A percentile compares a stretch with the other conserved stretches of the same genome.
phyloP scores from a whole-genome alignment of 2,329 filamentous ascomycete genomes.

The Aspergillus sp. region DNA sequence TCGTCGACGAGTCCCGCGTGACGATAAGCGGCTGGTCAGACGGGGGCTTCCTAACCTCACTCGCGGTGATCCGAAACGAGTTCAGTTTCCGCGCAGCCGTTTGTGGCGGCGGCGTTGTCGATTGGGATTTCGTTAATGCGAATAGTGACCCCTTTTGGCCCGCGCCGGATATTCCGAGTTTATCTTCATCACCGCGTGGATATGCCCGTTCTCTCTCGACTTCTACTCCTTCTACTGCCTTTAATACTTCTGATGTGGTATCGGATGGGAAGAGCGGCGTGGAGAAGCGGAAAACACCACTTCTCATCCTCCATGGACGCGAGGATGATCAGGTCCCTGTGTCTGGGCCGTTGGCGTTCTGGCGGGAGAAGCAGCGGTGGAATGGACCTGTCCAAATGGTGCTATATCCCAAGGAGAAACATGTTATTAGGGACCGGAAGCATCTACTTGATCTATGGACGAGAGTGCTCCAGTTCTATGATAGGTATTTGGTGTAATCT shows the following conservation, averaged over 20 bases:
- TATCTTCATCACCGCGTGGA: neutral
- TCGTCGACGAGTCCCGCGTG: slow-evolving; percentile 3
- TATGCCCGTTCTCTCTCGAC: too few species aligned
- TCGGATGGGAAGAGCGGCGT: neutral
- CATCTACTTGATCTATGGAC: slow-evolving; percentile 6
- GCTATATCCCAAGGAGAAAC: neutral
- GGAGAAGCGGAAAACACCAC: neutral
- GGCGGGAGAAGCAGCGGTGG: slow-evolving; percentile 2
- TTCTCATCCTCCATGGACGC: slow-evolving; percentile 1
- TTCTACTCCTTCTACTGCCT: neutral
- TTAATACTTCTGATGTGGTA: neutral
- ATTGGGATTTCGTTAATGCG: neutral
- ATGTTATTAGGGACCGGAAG: slow-evolving; percentile 1
- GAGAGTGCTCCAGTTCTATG: slow-evolving; percentile 1
- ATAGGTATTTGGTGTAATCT: neutral
- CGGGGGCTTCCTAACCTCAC: neutral
- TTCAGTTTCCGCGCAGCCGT: slow-evolving; percentile 2
- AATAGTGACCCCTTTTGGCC: slow-evolving; percentile 2
- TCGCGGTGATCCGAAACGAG: slow-evolving; percentile 5
- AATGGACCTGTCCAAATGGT: slow-evolving; percentile 8
- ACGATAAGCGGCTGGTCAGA: slow-evolving; percentile 5
- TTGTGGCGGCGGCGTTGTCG: slow-evolving; percentile 2
- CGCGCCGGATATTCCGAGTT: neutral
- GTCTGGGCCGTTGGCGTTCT: slow-evolving; percentile 4
- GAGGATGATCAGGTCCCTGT: slow-evolving; percentile 1